A percentile compares a stretch with the other conserved stretches of the same genome.
Evolutionary conservation across 2,329 filamentous ascomycete genomes (phyloP).

Genomic region (Karstenula rhodostoma): DNA sequence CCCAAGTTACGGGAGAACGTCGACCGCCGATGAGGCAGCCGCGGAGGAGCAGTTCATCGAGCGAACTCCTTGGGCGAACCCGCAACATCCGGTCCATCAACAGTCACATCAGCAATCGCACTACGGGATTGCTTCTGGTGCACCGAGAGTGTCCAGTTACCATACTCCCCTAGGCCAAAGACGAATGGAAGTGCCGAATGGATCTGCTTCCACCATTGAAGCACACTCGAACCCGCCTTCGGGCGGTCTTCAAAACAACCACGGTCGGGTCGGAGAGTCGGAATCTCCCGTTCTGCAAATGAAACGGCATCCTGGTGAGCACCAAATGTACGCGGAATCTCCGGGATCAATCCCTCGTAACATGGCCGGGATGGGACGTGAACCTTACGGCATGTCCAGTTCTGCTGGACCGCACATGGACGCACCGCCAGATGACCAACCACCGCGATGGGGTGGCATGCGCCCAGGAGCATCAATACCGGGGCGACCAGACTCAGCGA

Average conservation of each 20-base stretch:
- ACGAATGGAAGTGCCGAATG: slow-evolving; percentile 45
- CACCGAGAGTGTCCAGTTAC: slow-evolving; percentile 40
- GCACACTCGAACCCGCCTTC: slow-evolving; percentile 50
- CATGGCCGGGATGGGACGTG: slow-evolving; percentile 32
- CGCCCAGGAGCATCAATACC: slow-evolving; percentile 29
- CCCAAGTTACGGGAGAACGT: slow-evolving; percentile 43
- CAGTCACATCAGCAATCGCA: slow-evolving; percentile 47
- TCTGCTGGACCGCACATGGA: slow-evolving; percentile 38
- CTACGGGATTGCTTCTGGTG: slow-evolving; percentile 34
- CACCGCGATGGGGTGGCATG: slow-evolving; percentile 35
- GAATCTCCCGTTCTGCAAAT: slow-evolving; percentile 50
- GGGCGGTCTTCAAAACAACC: slow-evolving; percentile 29
- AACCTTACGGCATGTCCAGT: slow-evolving; percentile 42
- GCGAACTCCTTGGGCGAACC: slow-evolving; percentile 91
- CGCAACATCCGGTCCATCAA: slow-evolving; percentile 63
- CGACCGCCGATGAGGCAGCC: slow-evolving; percentile 61
- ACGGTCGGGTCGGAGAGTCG: slow-evolving; percentile 40
- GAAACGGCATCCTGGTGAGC: slow-evolving; percentile 45
- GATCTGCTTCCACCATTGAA: slow-evolving; percentile 51
- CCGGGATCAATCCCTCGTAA: slow-evolving; percentile 37
- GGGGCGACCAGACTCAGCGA: slow-evolving; percentile 32
- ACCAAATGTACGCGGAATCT: slow-evolving; percentile 35
- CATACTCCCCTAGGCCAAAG: slow-evolving; percentile 49
- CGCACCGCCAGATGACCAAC: slow-evolving; percentile 33
- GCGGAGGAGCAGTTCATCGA: slow-evolving; percentile 88